A percentile compares a stretch with the other conserved stretches of the same genome.
Evolutionary conservation across 2,329 filamentous ascomycete species (phyloP).

Genomic region (Cordyceps cicadae): DNA sequence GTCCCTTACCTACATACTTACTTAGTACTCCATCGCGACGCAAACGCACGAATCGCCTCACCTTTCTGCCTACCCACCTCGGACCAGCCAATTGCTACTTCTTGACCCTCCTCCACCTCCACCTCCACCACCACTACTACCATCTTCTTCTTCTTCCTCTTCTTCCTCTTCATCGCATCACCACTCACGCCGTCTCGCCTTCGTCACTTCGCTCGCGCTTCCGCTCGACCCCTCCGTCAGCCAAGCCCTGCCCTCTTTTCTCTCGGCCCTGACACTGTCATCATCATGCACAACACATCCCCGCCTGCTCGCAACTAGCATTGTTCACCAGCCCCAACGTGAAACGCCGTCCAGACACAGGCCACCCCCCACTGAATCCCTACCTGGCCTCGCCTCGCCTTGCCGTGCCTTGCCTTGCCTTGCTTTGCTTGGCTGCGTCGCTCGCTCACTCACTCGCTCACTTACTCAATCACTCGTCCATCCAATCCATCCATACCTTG

Average conservation of each 20-base stretch:
- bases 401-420: neutral
- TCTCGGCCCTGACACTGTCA: conserved; percentile 12
- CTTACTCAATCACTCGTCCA: neutral
- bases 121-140: neutral
- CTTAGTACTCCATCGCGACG: neutral
- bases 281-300: conserved; percentile 17
- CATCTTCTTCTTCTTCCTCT: no score
- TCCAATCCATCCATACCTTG: neutral
- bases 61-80: neutral
- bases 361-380: conserved; percentile 1
- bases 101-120: neutral
- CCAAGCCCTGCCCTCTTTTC: conserved; percentile 5
- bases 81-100: neutral
- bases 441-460: neutral
- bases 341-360: conserved; percentile 18
- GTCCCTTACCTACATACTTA: neutral
- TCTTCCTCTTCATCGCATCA: neutral
- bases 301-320: conserved; percentile 17
- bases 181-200: neutral
- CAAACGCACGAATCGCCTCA: conserved; percentile 1
- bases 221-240: conserved; percentile 5
- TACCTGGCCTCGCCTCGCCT: neutral
- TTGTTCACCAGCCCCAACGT: conserved; percentile 20
- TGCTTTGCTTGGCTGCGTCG: neutral
- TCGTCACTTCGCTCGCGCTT: neutral